These are phyloP conservation scores for Aspergillus fumigatus DNA, from an alignment of 2,329 filamentous ascomycete genomes.

Conservation along the genomic window DNA sequence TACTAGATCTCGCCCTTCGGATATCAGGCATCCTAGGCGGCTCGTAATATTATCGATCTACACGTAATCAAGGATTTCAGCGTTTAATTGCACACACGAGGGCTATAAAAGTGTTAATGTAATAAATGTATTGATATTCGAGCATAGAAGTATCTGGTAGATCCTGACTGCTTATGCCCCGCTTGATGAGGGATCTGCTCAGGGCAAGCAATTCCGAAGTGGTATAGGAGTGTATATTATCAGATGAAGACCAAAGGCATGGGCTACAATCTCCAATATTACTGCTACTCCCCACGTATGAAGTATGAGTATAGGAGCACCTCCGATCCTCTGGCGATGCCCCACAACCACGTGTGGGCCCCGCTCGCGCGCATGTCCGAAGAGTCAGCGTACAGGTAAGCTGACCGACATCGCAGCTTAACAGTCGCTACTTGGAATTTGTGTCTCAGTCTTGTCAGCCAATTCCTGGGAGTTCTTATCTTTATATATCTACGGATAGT, in stretches of 20 bases:
- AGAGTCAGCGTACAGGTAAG: not conserved
- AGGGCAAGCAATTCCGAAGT: not conserved
- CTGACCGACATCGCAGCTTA: not conserved
- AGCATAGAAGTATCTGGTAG: too few species aligned
- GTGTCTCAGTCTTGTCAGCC: not conserved
- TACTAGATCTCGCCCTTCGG: constrained; percentile 78
- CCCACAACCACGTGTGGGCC: not conserved
- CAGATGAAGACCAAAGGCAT: not conserved
- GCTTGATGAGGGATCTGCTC: not conserved
- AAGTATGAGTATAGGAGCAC: not conserved
- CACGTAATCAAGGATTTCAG: not conserved
- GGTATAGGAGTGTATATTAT: not conserved
- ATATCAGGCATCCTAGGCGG: constrained; percentile 66
- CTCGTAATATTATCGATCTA: constrained; percentile 7
- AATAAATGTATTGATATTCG: not conserved
- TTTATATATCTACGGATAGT: not conserved
- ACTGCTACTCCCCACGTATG: not conserved
- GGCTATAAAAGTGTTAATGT: not conserved
- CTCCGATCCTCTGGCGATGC: not conserved
- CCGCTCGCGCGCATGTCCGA: not conserved
- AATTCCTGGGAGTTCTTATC: not conserved
- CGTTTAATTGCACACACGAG: not conserved
- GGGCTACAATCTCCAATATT: not conserved
- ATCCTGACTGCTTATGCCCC: not conserved
- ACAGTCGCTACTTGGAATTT: not conserved